Evolutionary conservation across 2,329 filamentous ascomycete species (phyloP).

Genomic region (Coniochaeta sp.): DNA sequence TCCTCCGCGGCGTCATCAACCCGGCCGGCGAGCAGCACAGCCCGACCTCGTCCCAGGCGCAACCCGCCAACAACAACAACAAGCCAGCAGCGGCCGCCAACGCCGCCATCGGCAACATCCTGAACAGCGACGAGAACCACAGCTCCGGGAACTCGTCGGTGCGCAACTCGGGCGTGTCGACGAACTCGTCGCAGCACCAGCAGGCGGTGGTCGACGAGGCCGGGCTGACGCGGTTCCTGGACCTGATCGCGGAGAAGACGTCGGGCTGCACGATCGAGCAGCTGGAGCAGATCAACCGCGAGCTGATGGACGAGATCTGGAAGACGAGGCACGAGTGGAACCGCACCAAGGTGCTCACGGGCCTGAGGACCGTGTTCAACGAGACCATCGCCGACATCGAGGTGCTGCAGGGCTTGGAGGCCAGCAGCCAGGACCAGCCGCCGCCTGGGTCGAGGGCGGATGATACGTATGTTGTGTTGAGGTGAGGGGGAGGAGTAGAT

Average conservation of each 20-base stretch:
- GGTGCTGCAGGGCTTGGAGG: slow-evolving; percentile 18
- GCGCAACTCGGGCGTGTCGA: slow-evolving; percentile 19
- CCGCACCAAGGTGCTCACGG: slow-evolving; percentile 56
- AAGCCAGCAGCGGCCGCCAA: slow-evolving; percentile 10
- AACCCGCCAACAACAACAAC: slow-evolving; percentile 29
- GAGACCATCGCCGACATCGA: slow-evolving; percentile 35
- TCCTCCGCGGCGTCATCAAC: slow-evolving; percentile 27
- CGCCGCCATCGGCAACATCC: slow-evolving; percentile 23
- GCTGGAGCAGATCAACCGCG: slow-evolving; percentile 85
- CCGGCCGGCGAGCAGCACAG: slow-evolving; percentile 14
- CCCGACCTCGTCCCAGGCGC: slow-evolving; percentile 30
- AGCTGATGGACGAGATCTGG: slow-evolving; percentile 90
- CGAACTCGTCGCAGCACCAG: slow-evolving; percentile 36
- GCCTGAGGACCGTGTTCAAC: slow-evolving; percentile 65
- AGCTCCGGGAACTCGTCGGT: slow-evolving; percentile 10
- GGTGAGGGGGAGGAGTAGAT: neutral
- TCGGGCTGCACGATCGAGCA: slow-evolving; percentile 85
- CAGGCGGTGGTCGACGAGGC: slow-evolving; percentile 37
- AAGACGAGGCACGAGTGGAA: slow-evolving; percentile 73
- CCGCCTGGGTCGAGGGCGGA: neutral
- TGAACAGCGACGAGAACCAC: slow-evolving; percentile 31
- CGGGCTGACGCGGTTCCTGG: slow-evolving; percentile 51
- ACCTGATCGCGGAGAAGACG: slow-evolving; percentile 57
- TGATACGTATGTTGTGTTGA: neutral
- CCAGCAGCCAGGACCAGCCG: slow-evolving; percentile 8